phyloP scores from a whole-genome alignment of 2,329 filamentous ascomycete species.

The Cryphonectria japonica region DNA sequence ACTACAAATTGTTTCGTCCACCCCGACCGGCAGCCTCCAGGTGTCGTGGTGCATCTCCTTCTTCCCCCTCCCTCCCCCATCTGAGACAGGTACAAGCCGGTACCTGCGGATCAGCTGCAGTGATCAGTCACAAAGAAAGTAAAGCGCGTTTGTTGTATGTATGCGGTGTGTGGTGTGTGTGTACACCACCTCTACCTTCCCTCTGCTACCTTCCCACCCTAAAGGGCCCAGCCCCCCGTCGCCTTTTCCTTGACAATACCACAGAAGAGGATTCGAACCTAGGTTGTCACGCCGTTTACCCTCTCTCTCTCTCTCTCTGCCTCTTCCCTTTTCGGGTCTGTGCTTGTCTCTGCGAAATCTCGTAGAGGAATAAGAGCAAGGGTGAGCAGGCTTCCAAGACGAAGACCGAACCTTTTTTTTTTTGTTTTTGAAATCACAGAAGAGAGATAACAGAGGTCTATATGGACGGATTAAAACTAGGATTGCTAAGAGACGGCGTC shows the following conservation, averaged over 20 bases:
- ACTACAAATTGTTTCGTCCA: constrained; percentile 11
- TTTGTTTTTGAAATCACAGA: too few species aligned
- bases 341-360: neutral
- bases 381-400: neutral
- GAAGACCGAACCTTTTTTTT: too few species aligned
- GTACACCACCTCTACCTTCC: neutral
- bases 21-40: neutral
- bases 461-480: too few species aligned
- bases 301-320: too few species aligned
- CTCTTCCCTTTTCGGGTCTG: neutral
- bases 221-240: neutral
- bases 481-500: neutral
- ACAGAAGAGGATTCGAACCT: neutral
- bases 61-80: neutral
- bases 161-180: neutral
- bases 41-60: neutral
- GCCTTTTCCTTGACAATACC: constrained; percentile 2
- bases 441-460: neutral
- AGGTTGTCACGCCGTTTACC: neutral
- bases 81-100: constrained; percentile 22
- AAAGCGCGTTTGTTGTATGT: neutral
- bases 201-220: constrained; percentile 9
- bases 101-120: constrained; percentile 20
- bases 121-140: neutral
- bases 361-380: neutral